Evolutionary conservation across 257 asterid genomes (phyloP).

Genomic region (Catharanthus roseus): DNA sequence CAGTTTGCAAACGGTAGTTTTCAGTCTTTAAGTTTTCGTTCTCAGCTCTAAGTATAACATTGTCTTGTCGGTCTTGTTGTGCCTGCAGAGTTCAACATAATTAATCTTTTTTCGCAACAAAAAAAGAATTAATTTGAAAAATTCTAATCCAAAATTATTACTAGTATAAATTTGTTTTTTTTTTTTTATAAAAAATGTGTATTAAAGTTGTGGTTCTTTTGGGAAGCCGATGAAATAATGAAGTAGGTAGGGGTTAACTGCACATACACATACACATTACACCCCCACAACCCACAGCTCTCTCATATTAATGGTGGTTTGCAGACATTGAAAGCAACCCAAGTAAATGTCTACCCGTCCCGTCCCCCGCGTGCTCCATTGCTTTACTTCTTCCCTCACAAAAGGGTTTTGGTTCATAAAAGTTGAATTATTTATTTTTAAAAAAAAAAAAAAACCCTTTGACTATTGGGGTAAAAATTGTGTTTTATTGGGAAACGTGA

Average conservation of each 20-base stretch:
- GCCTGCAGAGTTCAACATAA: conserved; percentile 36
- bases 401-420: too few relatives aligned
- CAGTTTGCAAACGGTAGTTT: conserved; percentile 68
- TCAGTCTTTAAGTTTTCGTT: conserved; percentile 78
- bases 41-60: conserved; percentile 67
- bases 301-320: conserved; percentile 44
- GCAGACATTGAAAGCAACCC: conserved; percentile 55
- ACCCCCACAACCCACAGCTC: conserved; percentile 38
- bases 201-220: conserved; percentile 44
- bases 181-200: conserved; percentile 36
- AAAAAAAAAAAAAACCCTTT: too few relatives aligned
- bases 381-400: too few relatives aligned
- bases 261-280: too few relatives aligned
- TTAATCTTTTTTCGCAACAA: too few relatives aligned
- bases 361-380: too few relatives aligned
- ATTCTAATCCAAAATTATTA: background rate
- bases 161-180: too few relatives aligned
- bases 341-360: conserved; percentile 43
- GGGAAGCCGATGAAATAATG: conserved; percentile 21
- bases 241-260: conserved; percentile 62
- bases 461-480: conserved; percentile 28
- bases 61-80: conserved; percentile 86
- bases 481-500: conserved; percentile 26
- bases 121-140: background rate
- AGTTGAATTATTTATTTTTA: too few relatives aligned